Evolutionary conservation across 495 filamentous ascomycete genomes (phyloP).

Genomic region (Jackrogersella multiformis): DNA sequence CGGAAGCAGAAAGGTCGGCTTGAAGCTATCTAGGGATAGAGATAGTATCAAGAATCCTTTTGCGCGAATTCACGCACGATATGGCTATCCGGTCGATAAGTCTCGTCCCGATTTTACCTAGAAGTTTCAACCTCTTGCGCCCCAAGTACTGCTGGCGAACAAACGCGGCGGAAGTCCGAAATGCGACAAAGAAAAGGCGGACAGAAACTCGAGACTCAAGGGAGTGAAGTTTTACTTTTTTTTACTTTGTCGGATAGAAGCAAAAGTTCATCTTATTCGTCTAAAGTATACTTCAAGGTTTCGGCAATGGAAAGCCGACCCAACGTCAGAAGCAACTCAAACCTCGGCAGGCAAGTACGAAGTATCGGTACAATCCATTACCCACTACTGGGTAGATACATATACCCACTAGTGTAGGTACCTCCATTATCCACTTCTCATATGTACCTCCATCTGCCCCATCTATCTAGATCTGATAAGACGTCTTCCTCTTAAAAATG

Average conservation of each 20-base stretch:
- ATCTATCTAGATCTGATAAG: conserved; percentile 10
- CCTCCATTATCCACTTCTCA: background rate
- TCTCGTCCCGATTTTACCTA: background rate
- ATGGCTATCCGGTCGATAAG: background rate
- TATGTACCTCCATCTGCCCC: background rate
- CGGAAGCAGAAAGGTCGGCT: background rate
- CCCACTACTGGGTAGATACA: too few relatives aligned
- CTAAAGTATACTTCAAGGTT: too few relatives aligned
- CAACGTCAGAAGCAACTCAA: conserved; percentile 29
- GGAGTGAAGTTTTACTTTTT: conserved; percentile 18
- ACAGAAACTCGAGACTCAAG: background rate
- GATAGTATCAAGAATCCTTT: background rate
- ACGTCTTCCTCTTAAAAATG: background rate
- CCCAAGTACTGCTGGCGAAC: background rate
- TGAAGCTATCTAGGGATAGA: background rate
- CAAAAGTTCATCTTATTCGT: background rate
- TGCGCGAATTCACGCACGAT: conserved; percentile 17
- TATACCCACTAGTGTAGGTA: too few relatives aligned
- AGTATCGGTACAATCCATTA: background rate
- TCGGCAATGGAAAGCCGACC: conserved; percentile 38
- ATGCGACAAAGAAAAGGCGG: background rate
- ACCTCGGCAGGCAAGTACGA: conserved; percentile 26
- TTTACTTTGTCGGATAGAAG: conserved; percentile 3
- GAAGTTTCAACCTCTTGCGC: conserved; percentile 1
- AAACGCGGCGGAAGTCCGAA: conserved; percentile 2